Evolutionary conservation across 257 asterid genomes (phyloP), one percentile per base, ranked within the genome.

Genomic region (Solanum paucissectum): DNA sequence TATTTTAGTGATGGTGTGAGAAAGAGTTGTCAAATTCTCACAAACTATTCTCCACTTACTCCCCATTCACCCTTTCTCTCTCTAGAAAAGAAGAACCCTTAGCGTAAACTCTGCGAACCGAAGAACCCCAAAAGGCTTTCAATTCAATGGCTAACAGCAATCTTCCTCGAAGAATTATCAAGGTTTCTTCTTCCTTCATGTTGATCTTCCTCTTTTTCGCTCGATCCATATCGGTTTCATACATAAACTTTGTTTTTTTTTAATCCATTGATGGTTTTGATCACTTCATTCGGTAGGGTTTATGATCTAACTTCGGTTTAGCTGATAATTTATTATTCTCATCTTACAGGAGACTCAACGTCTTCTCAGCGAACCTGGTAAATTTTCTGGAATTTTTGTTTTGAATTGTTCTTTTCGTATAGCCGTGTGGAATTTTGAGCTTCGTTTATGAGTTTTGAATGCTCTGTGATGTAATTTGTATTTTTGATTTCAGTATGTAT

Each of bases 291-390:
- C 36, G 12, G 90, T 93, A 88, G 87, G 89, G 73, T 60, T 89
- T 87, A 83, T 87, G 52, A 74, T 36, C 84, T 72, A 27, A 64
- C 71, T 81, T 87, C 88, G 72, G 84, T 88, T 86, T 87, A 88
- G 74, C 64, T 44, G 38, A 12, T 44, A 12, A 27, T 37, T 38
- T 37, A 37, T 85, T 18, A 12, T 88, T 55, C 33, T 90, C 9
- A 52, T 52, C 87, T 90, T 14, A 71, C 88, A 97, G 99, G 99
- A 97, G 91, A 97, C 99, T 87, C 99, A 97, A 91, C 98, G 99
- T 25, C 99, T 96, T 89, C 96, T 97, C 58, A 96, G 99, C 92
- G 99, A 97, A 89, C 99, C 99, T 86, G 99, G 99, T 97, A 90
- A 83, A 58, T 34, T 75, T 55, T 64, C 29, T 34, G 32, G 37